These are phyloP conservation scores for Achaetomiella virescens DNA, from an alignment of 495 filamentous ascomycete species.

Conservation along the genomic window DNA sequence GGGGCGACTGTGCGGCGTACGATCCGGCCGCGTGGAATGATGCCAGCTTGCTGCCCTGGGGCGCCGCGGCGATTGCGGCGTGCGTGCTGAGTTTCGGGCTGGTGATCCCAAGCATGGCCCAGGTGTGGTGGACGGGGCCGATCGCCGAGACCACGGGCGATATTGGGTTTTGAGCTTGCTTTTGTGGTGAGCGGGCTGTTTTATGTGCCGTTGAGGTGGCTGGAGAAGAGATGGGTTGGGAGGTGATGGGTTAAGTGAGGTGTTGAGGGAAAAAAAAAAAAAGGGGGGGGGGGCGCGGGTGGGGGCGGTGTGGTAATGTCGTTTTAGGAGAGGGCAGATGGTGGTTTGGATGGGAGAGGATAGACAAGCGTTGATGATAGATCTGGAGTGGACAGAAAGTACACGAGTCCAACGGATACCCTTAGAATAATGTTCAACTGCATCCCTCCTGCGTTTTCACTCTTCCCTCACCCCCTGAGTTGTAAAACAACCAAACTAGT, in stretches of 20 bases:
- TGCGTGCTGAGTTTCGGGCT: conserved; percentile 37
- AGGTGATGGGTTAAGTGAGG: conserved; percentile 6
- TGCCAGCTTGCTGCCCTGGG: conserved; percentile 39
- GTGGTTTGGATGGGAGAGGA: neutral
- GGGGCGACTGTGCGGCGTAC: conserved; percentile 32
- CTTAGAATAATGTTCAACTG: neutral
- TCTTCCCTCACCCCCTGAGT: neutral
- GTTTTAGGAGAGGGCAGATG: neutral
- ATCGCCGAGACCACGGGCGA: conserved; percentile 51
- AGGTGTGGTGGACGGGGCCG: conserved; percentile 51
- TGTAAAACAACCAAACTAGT: conserved; percentile 24
- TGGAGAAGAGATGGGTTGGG: conserved; percentile 33
- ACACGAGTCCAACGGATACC: conserved; percentile 4
- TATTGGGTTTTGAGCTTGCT: conserved; percentile 54
- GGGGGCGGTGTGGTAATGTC: neutral
- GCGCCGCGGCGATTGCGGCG: conserved; percentile 41
- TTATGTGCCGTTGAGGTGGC: conserved; percentile 39
- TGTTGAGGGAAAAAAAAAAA: neutral
- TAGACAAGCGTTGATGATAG: neutral
- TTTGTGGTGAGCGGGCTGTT: conserved; percentile 43
- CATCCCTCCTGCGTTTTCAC: neutral
- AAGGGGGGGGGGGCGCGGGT: neutral
- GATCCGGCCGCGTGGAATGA: conserved; percentile 44
- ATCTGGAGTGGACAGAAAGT: neutral
- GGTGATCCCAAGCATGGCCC: conserved; percentile 49